phyloP scores from a whole-genome alignment of 164 flowering plant genomes.

The Vitis vinifera region DNA sequence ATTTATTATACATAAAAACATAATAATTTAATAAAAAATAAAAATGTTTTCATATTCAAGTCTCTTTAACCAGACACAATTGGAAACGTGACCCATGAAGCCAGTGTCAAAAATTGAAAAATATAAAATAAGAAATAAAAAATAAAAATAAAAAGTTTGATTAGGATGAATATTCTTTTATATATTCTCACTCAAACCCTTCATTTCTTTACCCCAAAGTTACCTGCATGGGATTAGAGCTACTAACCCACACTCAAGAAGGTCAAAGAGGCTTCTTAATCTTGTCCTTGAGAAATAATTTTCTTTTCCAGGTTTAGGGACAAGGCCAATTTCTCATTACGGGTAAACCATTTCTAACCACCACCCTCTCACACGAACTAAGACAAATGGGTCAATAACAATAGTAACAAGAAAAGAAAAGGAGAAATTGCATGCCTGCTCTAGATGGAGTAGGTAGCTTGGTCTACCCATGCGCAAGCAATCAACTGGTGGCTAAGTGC shows the following conservation, averaged over 20 bases:
- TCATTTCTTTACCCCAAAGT: slow-evolving; percentile 6
- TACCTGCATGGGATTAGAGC: not conserved
- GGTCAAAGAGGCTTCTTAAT: slow-evolving; percentile 1
- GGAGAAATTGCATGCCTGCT: not conserved
- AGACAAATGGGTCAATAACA: not conserved
- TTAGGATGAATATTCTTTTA: no score
- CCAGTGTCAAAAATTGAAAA: no score
- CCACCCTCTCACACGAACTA: not conserved
- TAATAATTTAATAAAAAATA: no score
- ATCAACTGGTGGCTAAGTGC: no score
- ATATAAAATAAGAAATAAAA: no score
- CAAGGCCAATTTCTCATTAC: slow-evolving; percentile 17
- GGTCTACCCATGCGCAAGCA: no score
- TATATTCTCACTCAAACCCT: no score
- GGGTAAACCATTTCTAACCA: slow-evolving; percentile 31
- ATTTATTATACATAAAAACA: no score
- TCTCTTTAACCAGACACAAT: no score
- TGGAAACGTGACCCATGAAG: no score
- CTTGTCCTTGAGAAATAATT: not conserved
- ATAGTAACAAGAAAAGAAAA: not conserved
- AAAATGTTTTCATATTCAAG: no score
- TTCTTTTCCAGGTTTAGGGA: not conserved
- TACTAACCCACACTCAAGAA: slow-evolving; percentile 2
- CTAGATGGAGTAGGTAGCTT: not conserved
- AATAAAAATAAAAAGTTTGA: no score